These are phyloP conservation scores for Lizonia empirigonia DNA, from an alignment of 2,329 filamentous ascomycete species.

Conservation along the genomic window DNA sequence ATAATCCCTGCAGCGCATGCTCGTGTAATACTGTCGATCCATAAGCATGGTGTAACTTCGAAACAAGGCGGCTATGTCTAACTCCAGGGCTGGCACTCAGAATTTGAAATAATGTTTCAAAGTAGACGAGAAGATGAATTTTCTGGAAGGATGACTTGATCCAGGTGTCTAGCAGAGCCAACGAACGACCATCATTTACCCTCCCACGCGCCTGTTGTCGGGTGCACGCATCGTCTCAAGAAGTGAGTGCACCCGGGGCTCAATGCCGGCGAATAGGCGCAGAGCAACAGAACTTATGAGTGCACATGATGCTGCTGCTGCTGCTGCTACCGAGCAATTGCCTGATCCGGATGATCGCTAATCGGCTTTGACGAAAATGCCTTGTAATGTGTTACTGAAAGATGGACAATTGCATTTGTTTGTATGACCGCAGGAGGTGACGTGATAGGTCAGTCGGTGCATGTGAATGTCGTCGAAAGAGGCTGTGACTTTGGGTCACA, in stretches of 20 bases:
- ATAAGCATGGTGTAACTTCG: background rate
- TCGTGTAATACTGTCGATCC: background rate
- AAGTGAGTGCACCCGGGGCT: background rate
- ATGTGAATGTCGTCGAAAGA: background rate
- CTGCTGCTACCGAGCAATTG: background rate
- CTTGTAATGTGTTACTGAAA: background rate
- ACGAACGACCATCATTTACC: background rate
- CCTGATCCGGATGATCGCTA: background rate
- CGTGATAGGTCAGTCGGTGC: background rate
- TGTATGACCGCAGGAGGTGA: constrained; percentile 1
- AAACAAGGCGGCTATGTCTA: background rate
- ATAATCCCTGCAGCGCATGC: constrained; percentile 7
- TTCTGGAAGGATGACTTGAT: background rate
- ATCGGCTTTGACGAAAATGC: background rate
- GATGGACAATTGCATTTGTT: background rate
- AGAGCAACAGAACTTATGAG: background rate
- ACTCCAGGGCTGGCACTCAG: background rate
- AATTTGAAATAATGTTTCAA: background rate
- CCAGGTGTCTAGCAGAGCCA: background rate
- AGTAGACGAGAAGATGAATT: background rate
- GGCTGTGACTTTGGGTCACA: background rate
- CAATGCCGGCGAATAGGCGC: background rate
- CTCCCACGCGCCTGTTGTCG: background rate
- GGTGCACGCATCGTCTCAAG: background rate
- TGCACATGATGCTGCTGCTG: background rate